Conservation (phyloP, 2,329 filamentous ascomycete genomes). For the Ceratocystis smalleyi region DNA sequence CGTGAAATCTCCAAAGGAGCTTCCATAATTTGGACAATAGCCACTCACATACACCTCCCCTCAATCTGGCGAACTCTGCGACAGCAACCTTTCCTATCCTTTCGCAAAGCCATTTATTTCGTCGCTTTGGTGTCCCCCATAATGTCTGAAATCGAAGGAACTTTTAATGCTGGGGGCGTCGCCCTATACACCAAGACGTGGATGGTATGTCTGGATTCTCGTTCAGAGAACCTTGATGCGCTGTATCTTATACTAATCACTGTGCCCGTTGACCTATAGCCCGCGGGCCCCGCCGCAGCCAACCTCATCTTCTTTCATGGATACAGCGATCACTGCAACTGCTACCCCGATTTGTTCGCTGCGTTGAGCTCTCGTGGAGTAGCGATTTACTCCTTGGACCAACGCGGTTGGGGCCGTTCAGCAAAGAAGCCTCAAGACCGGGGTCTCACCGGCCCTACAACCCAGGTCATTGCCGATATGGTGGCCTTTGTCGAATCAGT, state of each 20-base stretch:
- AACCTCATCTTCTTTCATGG: constrained; percentile 75
- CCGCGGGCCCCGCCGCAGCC: constrained; percentile 43
- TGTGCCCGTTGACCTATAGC: constrained; percentile 26
- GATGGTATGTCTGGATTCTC: constrained; percentile 33
- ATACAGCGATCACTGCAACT: constrained; percentile 72
- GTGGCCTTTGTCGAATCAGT: constrained; percentile 48
- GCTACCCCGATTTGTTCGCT: constrained; percentile 61
- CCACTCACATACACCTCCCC: not conserved
- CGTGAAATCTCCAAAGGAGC: not conserved
- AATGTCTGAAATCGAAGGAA: constrained; percentile 31
- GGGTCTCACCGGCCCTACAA: constrained; percentile 60
- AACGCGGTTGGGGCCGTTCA: constrained; percentile 75
- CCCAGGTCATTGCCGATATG: constrained; percentile 60
- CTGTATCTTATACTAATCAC: constrained; percentile 8
- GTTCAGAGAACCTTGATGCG: not conserved
- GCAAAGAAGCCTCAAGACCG: constrained; percentile 44
- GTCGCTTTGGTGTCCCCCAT: not conserved
- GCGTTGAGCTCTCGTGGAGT: constrained; percentile 55
- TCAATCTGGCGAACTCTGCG: not conserved
- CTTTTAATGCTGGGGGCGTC: constrained; percentile 30
- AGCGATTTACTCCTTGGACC: constrained; percentile 63
- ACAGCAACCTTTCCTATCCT: not conserved
- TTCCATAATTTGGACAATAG: not conserved
- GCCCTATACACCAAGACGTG: constrained; percentile 43
- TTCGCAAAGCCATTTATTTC: not conserved